These are phyloP conservation scores for Aspergillus phoenicis DNA, from an alignment of 2,329 filamentous ascomycete genomes.

Conservation along the genomic window DNA sequence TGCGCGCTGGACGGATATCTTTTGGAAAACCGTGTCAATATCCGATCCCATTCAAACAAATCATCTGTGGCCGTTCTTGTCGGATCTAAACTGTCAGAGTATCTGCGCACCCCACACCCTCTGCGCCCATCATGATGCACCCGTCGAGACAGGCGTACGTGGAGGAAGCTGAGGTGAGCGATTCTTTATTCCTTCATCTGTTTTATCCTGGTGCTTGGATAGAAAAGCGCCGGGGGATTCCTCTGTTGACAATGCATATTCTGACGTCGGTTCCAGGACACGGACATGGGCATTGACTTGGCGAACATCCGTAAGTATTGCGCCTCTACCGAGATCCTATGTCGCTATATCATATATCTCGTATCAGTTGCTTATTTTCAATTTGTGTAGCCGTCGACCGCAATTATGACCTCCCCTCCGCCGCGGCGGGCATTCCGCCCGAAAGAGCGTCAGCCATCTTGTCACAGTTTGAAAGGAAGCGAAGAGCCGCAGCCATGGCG, in stretches of 20 bases:
- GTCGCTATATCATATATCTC: background rate
- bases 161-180: constrained; percentile 74
- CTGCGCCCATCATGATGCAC: constrained; percentile 63
- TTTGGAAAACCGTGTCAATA: background rate
- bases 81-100: background rate
- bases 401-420: constrained; percentile 77
- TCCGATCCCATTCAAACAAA: too few relatives aligned
- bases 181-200: background rate
- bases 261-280: constrained; percentile 47
- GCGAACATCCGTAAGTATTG: constrained; percentile 63
- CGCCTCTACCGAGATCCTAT: background rate
- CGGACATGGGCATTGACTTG: constrained; percentile 62
- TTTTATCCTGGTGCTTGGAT: too few relatives aligned
- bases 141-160: constrained; percentile 91
- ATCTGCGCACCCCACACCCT: constrained; percentile 2
- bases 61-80: background rate
- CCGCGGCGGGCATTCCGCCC: constrained; percentile 66
- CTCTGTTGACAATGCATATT: constrained; percentile 13
- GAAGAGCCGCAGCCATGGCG: constrained; percentile 81
- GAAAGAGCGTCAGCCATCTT: constrained; percentile 84
- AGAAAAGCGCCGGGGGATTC: background rate
- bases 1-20: background rate
- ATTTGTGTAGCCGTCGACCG: constrained; percentile 64
- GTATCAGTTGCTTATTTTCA: background rate
- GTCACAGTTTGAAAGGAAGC: constrained; percentile 87